Percentiles rank a stretch among this genome's conserved stretches.
Conservation (phyloP, 176 grass and related monocot species). For the sorghum (Sorghum bicolor) region Sorghum_bicolor_NCBIv3 NC_012876.2:62924501-62925000, state of each 20-base stretch:
- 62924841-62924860: background rate
- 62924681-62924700: background rate
- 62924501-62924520: background rate
- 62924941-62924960: slow-evolving; percentile 17
- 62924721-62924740: background rate
- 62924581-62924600: background rate
- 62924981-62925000: background rate
- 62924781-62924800: slow-evolving; percentile 9
- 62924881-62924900: background rate
- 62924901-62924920: slow-evolving; percentile 3
- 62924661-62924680: background rate
- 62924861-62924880: background rate
- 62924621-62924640: background rate
- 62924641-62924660: background rate
- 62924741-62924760: background rate
- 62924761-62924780: background rate
- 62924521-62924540: background rate
- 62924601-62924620: too few species aligned
- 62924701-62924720: background rate
- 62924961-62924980: background rate
- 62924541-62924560: background rate
- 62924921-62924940: slow-evolving; percentile 30
- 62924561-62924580: background rate
- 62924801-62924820: slow-evolving; percentile 20
- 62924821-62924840: slow-evolving; percentile 19